Base-by-base conservation (phyloP, 2,329 filamentous ascomycete genomes). In the Arthroderma sp. region DNA sequence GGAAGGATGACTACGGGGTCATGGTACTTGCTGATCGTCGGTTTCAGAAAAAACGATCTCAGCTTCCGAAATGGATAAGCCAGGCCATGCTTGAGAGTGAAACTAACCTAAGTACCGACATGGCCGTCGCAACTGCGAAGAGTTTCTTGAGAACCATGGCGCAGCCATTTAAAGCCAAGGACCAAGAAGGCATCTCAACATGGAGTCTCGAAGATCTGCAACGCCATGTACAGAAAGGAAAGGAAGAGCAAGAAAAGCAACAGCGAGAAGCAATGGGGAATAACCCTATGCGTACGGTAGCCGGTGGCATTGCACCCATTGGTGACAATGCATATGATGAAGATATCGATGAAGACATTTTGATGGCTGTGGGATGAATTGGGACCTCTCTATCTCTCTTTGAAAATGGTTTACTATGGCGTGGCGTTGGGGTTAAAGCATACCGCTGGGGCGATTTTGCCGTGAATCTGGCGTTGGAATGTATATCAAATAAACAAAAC, bases 1-100 rank as follows among this genome's bases (percentile, higher is more conserved):
- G 91, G 27, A 98, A 98, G 63, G 93, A 98, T 59, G 91, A 98
- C 64, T 98, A 98, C 63, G 91, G 91, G n/a, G 86, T 98, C 70
- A 98, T 98, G 91, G 89, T 98, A 4, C 73, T 98, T 29, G 91
- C 93, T 2, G 91, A 98, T 62, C 81, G 86, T 36, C 79, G 91
- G 11, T 98, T 95, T 64, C 82, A 86, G 60, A 93, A 91, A 68
- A 96, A 96, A 67, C 75, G 87, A 33, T 73, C 66, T 3, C 93
- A 98, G 65, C 71, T 98, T 29, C 91, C 91, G 7, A 94, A 94
- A 61, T 98, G 91, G 91, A 98, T 98, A 58, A 84, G 82, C 51
- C 83, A 93, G 59, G 87, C 83, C 3, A 73, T 98, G 48, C 71
- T 84, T 30, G 87, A 94, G 41, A 81, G 82, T 22, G 87, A 94